These are phyloP conservation scores for Flaveria bidentis DNA, from an alignment of 129 eudicot species.

Conservation along the genomic window DNA sequence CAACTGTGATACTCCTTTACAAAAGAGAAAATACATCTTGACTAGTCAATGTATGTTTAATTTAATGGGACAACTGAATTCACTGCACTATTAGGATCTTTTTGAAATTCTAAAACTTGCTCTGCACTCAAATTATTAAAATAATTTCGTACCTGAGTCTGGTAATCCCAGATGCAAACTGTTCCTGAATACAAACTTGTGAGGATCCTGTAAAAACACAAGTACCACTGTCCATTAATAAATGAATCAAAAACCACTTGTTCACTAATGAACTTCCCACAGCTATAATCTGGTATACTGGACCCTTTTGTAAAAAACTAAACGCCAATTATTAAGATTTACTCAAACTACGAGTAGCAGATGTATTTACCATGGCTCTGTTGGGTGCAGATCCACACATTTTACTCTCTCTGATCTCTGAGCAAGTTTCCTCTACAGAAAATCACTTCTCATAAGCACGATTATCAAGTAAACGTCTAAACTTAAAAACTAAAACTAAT, in stretches of 20 bases:
- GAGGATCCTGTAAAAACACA: conserved; percentile 65
- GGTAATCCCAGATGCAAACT: conserved; percentile 95
- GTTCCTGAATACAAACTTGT: conserved; percentile 94
- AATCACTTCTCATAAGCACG: conserved; percentile 28
- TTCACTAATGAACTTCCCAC: background rate
- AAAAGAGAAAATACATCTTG: conserved; percentile 9
- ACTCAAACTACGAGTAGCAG: background rate
- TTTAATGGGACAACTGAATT: conserved; percentile 11
- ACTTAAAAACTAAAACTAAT: conserved; percentile 2
- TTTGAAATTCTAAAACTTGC: conserved; percentile 19
- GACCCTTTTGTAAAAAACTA: too few relatives aligned
- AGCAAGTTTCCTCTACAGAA: conserved; percentile 85
- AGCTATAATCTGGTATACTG: too few relatives aligned
- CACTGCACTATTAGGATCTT: background rate
- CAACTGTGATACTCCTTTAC: conserved; percentile 6
- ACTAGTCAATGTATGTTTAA: conserved; percentile 3
- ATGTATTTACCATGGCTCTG: conserved; percentile 87
- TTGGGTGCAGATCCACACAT: conserved; percentile 96
- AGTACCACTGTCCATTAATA: conserved; percentile 14
- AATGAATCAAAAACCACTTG: background rate
- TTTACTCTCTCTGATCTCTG: conserved; percentile 96
- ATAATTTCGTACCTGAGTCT: conserved; percentile 73
- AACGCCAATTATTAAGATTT: too few relatives aligned
- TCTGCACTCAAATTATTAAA: background rate
- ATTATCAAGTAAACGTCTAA: conserved; percentile 2